phyloP scores from a whole-genome alignment of 208 protist species.

The Acanthamoeba lenticulata region DNA sequence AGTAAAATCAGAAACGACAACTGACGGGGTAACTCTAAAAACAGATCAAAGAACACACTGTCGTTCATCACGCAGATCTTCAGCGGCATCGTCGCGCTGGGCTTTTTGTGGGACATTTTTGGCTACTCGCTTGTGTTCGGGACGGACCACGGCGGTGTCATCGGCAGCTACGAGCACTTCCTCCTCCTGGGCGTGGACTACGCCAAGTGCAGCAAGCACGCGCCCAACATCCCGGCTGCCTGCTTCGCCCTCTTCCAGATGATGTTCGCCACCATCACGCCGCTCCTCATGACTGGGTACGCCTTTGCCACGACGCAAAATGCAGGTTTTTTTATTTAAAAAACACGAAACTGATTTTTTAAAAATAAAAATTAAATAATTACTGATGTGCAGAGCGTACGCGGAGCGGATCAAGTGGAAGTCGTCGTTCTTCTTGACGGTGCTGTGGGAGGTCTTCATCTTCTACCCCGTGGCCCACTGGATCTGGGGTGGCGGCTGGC shows the following conservation, averaged over 20 bases:
- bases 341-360: neutral
- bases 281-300: constrained; percentile 88
- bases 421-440: constrained; percentile 81
- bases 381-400: constrained; percentile 63
- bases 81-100: constrained; percentile 70
- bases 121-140: constrained; percentile 86
- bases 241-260: constrained; percentile 87
- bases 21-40: too few relatives aligned
- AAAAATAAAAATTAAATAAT: constrained; percentile 60
- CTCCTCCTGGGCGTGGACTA: constrained; percentile 74
- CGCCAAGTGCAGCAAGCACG: constrained; percentile 70
- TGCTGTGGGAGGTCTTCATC: constrained; percentile 88
- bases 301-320: constrained; percentile 44
- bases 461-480: constrained; percentile 90
- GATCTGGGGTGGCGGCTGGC: constrained; percentile 83
- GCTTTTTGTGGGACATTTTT: constrained; percentile 78
- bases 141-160: constrained; percentile 19
- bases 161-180: constrained; percentile 64
- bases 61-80: constrained; percentile 84
- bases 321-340: neutral
- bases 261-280: constrained; percentile 90
- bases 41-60: constrained; percentile 83
- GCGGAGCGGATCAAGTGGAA: constrained; percentile 76
- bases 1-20: too few relatives aligned
- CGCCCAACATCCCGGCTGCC: constrained; percentile 75